Conservation (phyloP, 768 basidiomycete genomes). For the Obba rivulosa region DNA sequence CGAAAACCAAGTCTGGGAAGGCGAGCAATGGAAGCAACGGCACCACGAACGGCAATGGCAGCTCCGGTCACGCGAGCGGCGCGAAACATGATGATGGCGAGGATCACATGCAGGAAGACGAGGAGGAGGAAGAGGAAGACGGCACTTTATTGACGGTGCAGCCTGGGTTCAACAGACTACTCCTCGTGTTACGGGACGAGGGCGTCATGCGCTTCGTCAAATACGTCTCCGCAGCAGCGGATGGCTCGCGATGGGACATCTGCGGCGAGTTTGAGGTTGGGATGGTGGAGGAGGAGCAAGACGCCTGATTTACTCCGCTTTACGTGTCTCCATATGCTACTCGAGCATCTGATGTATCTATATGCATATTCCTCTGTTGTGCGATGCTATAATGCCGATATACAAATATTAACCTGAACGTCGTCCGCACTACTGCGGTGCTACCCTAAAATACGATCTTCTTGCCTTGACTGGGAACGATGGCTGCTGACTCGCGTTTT, state of each 20-base stretch:
- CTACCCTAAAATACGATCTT: constrained; percentile 60
- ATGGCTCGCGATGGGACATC: constrained; percentile 90
- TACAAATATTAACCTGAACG: constrained; percentile 1
- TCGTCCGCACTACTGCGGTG: constrained; percentile 2
- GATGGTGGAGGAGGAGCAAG: constrained; percentile 53
- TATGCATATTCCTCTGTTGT: background rate
- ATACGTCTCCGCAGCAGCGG: constrained; percentile 85
- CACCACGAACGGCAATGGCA: constrained; percentile 11
- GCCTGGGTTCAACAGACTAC: constrained; percentile 83
- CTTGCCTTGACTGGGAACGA: constrained; percentile 62
- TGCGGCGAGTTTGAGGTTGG: constrained; percentile 91
- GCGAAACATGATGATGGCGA: constrained; percentile 10
- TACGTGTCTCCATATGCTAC: background rate
- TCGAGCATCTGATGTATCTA: background rate
- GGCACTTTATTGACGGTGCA: constrained; percentile 82
- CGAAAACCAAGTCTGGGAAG: constrained; percentile 8
- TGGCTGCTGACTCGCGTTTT: constrained; percentile 70
- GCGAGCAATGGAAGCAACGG: constrained; percentile 13
- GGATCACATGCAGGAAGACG: constrained; percentile 27
- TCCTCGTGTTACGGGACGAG: constrained; percentile 88
- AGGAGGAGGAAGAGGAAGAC: constrained; percentile 58
- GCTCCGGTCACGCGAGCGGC: constrained; percentile 15
- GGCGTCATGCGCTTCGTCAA: constrained; percentile 94
- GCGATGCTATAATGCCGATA: no score
- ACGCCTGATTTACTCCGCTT: background rate